Conservation (phyloP, 2,329 filamentous ascomycete species). For the Stemphylium vesicarium region DNA sequence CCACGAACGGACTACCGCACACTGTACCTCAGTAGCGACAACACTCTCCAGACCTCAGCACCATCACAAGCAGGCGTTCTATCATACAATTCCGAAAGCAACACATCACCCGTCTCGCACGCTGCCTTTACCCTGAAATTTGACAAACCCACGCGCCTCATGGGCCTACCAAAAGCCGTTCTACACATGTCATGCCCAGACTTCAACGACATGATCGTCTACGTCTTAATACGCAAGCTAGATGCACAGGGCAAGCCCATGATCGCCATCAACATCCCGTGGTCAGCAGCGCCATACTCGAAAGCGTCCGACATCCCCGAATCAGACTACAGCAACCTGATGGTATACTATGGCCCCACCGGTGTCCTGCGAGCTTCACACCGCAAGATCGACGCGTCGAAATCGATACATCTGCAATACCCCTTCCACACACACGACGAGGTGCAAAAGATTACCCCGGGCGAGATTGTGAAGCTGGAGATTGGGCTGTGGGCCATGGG, state of each 20-base stretch:
- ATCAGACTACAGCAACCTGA: constrained; percentile 12
- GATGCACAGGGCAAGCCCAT: constrained; percentile 48
- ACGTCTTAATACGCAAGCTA: constrained; percentile 24
- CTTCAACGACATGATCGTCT: constrained; percentile 51
- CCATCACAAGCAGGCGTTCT: background rate
- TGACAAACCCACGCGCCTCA: constrained; percentile 46
- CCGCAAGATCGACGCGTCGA: constrained; percentile 10
- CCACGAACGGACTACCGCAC: constrained; percentile 22
- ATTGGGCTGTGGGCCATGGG: constrained; percentile 45
- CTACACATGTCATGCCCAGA: constrained; percentile 55
- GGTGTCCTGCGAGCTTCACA: constrained; percentile 24
- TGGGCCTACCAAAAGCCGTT: constrained; percentile 57
- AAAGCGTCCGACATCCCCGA: constrained; percentile 15
- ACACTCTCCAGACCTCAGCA: background rate
- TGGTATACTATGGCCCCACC: constrained; percentile 13
- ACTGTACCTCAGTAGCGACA: constrained; percentile 14
- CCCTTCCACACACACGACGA: constrained; percentile 49
- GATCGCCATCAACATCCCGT: constrained; percentile 54
- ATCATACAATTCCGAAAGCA: constrained; percentile 14
- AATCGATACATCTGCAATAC: constrained; percentile 24
- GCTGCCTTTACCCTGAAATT: constrained; percentile 51
- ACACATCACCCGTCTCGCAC: background rate
- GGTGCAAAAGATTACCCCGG: constrained; percentile 51
- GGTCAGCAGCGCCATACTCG: constrained; percentile 2
- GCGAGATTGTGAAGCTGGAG: constrained; percentile 19